These are phyloP conservation scores for Ilyonectria sp. DNA, from an alignment of 2,329 filamentous ascomycete genomes.

Conservation along the genomic window DNA sequence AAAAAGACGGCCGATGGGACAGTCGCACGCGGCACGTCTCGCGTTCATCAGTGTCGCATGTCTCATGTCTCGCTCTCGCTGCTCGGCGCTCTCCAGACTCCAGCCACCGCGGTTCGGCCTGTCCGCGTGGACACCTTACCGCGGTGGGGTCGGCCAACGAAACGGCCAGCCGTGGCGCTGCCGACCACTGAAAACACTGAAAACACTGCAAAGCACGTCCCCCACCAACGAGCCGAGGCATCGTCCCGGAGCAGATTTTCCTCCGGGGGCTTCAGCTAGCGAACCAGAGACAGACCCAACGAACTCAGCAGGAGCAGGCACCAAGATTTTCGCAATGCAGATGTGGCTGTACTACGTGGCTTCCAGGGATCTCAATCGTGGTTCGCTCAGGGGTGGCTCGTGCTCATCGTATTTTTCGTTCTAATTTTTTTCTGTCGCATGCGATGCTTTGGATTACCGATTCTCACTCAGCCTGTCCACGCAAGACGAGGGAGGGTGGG, in stretches of 20 bases:
- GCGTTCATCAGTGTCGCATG: slow-evolving; percentile 9
- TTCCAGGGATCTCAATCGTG: neutral
- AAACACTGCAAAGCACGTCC: neutral
- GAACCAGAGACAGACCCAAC: neutral
- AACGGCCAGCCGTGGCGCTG: neutral
- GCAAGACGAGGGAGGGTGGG: neutral
- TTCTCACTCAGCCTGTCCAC: neutral
- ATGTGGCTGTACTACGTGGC: neutral
- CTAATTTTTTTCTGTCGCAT: neutral
- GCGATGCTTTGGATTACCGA: neutral
- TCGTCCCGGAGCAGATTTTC: neutral
- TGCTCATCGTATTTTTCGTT: neutral
- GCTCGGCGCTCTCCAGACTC: slow-evolving; percentile 24
- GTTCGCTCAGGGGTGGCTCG: neutral
- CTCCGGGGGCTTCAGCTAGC: neutral
- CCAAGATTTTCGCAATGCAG: neutral
- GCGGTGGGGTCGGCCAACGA: slow-evolving; percentile 5
- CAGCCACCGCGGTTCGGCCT: slow-evolving; percentile 45
- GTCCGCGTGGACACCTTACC: slow-evolving; percentile 35
- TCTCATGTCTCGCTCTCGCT: slow-evolving; percentile 6
- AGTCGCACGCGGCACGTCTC: neutral
- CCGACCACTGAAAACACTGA: slow-evolving; percentile 4
- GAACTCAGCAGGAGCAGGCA: neutral
- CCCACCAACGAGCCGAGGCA: slow-evolving; percentile 1
- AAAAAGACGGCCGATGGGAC: neutral